Evolutionary conservation across 768 basidiomycete genomes (phyloP).

Genomic region (Mycena crocata): DNA sequence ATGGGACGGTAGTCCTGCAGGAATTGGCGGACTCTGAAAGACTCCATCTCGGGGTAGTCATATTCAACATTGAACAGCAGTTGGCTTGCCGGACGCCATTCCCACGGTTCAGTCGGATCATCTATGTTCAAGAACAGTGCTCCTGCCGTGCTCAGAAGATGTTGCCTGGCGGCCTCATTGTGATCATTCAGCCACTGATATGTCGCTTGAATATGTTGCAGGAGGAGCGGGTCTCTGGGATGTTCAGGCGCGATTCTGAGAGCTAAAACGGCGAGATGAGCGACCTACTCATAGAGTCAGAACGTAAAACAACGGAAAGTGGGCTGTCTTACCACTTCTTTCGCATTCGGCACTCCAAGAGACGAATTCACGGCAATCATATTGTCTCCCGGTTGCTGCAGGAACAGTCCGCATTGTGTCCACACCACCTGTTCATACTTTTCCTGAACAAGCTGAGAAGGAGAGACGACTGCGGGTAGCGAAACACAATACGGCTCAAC

Average conservation of each 20-base stretch:
- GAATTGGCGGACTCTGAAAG: conserved; percentile 46
- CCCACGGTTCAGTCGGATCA: conserved; percentile 51
- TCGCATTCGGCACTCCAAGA: conserved; percentile 25
- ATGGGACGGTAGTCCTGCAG: conserved; percentile 46
- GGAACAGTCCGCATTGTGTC: conserved; percentile 27
- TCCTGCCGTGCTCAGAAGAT: conserved; percentile 35
- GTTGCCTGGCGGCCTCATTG: conserved; percentile 28
- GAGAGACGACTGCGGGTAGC: conserved; percentile 22
- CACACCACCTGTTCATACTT: conserved; percentile 24
- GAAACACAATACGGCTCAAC: conserved; percentile 14
- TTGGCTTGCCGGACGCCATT: conserved; percentile 51
- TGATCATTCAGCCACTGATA: conserved; percentile 56
- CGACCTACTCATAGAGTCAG: conserved; percentile 45
- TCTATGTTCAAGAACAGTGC: conserved; percentile 62
- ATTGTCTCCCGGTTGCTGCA: background rate
- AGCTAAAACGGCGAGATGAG: conserved; percentile 52
- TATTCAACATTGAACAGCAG: conserved; percentile 51
- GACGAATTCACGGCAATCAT: conserved; percentile 18
- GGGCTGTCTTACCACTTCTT: conserved; percentile 23
- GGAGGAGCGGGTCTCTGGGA: conserved; percentile 41
- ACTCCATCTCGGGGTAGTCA: conserved; percentile 42
- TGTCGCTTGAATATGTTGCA: conserved; percentile 53
- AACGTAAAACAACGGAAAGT: background rate
- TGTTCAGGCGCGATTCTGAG: conserved; percentile 39
- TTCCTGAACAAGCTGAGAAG: conserved; percentile 19